Base-by-base conservation (phyloP, 805 yeast species). In the Saccharomycopsis olivae region DNA sequence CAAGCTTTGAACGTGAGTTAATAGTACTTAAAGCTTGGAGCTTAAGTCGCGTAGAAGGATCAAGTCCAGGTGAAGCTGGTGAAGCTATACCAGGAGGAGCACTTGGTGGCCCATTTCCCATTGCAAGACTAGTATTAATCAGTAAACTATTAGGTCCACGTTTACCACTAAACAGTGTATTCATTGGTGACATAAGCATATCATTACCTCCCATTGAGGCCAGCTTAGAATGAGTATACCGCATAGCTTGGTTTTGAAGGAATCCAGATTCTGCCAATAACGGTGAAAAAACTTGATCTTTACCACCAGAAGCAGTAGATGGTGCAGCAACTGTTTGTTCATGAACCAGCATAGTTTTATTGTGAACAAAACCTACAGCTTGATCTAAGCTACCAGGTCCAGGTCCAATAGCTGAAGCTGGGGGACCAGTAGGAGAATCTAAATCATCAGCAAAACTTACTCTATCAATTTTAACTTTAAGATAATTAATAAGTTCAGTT, bases 1-100 rank as follows among this genome's bases (percentile, higher is more conserved):
- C 70, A 21, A 65, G 52, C 33, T 60, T 57, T 3, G 56, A 75
- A 17, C 83, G 56, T 5, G 71, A 66, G 55, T 73, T 73, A 46
- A 76, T 77, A 2, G 85, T 77, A 19, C 78, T 71, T 41, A 78
- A 63, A 0, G 85, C 85, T 4, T 81, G 80, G 47, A 78, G 59
- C 52, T 78, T 78, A 56, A 71, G 58, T n/a, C 73, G 70, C 23
- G 68, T 65, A 6, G 38, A 39, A 11, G 47, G 49, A 38, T 46
- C 49, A 20, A 46, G 38, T 21, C 39, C 41, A 21, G 53, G 53
- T 15, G 50, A 47, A 17, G 42, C 37, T 5, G 53, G 50, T 23
- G 43, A 38, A n/a, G 41, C 40, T 4, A 46, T 4, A 41, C 18
- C 19, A 23, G n/a, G 32, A 11, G n/a, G 16, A 8, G 40, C 33